A percentile compares a stretch with the other conserved stretches of the same genome.
Conservation (phyloP, 192 early-diverging fungal genomes). For the Umbelopsis sp. region DNA sequence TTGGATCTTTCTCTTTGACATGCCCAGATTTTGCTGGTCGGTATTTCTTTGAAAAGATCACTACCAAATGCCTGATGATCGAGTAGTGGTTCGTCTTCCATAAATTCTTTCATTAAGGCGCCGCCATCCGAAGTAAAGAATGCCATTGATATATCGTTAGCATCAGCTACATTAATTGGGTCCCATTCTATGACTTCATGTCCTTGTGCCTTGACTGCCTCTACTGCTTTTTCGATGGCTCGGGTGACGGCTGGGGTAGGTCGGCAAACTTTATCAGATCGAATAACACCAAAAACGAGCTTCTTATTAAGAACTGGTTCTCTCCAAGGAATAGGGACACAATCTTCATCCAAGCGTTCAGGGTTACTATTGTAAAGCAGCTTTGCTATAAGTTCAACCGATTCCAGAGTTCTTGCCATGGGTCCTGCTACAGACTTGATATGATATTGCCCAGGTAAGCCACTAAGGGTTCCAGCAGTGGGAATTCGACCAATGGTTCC, state of each 20-base stretch:
- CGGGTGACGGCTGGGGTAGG: not conserved
- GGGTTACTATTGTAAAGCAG: not conserved
- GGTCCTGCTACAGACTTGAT: not conserved
- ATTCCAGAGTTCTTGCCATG: not conserved
- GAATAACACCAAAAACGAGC: not conserved
- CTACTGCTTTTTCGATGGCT: not conserved
- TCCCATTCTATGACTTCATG: not conserved
- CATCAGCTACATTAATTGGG: not conserved
- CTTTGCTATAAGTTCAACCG: not conserved
- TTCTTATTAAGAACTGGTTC: not conserved
- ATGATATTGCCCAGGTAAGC: not conserved
- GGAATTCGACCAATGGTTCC: not conserved
- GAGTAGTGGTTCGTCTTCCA: too few relatives aligned
- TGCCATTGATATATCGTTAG: too few relatives aligned
- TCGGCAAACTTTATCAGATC: not conserved
- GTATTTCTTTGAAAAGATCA: too few relatives aligned
- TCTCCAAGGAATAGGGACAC: not conserved
- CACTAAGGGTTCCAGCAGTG: not conserved
- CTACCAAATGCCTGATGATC: too few relatives aligned
- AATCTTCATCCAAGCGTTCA: not conserved
- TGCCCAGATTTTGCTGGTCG: not conserved
- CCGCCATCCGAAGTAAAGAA: too few relatives aligned
- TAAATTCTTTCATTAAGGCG: too few relatives aligned
- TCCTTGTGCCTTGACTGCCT: not conserved
- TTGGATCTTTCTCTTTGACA: not conserved